Evolutionary conservation across 148 eudicot species (phyloP), one percentile per base, ranked within the genome.

Genomic region (Arbutus unedo): DNA sequence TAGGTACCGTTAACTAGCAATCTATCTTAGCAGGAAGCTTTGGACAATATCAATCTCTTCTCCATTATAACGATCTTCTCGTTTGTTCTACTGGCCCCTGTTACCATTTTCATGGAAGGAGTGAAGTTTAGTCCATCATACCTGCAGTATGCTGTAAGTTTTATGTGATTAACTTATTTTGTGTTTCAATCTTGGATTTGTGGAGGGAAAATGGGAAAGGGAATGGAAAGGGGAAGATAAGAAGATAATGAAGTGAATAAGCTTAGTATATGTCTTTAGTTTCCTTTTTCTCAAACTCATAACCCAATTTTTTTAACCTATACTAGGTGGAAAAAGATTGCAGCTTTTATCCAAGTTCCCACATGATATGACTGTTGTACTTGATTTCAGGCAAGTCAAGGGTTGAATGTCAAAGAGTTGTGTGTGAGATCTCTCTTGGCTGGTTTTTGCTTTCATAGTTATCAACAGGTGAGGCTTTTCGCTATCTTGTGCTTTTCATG

Each of bases 11-110:
- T 60, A 79, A 73, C 31, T 31, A 14, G 11, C 21, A 53, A 59
- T 55, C 16, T 53, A 4, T 48, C 14, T 15, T 76, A 6, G 72
- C 93, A 93, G 98, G 98, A 95, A 82, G 79, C 88, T 62, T 38
- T 95, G 81, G 97, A 95, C 88, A 93, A 95, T 85, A 89, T 95
- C 88, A 95, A 93, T 88, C 94, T 93, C 79, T 95, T 95, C 88
- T 95, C 95, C 0, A 76, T 92, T 21, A 90, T 93, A 57, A 93
- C 97, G 47, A 89, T 95, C 85, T 88, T 91, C n/a, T 88, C 94
- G 13, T 92, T 93, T 75, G 38, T 90, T 51, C 59, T 95, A 51
- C 82, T 93, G 84, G 81, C 87, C 2, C 95, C 97, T 3, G 77
- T 89, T 80, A 95, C 95, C 25, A 68, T 93, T 79, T 80, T 95